phyloP scores from a whole-genome alignment of 1,284 basidiomycete species.

The Cutaneotrichosporon mucoides region DNA sequence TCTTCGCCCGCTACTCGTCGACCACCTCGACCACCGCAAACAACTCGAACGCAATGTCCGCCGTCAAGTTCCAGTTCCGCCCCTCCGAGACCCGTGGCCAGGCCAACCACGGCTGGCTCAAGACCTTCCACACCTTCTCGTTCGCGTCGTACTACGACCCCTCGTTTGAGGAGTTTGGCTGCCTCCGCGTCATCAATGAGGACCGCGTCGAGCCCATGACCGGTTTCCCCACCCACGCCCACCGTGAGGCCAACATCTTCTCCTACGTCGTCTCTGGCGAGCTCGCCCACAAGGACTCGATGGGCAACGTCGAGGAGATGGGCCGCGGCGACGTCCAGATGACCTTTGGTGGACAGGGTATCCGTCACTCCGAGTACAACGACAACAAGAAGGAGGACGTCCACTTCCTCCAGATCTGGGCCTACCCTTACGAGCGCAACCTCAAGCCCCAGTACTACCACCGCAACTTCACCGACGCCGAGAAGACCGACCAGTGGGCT shows the following conservation, averaged over 20 bases:
- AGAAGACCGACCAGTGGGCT: constrained; percentile 67
- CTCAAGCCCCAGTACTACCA: constrained; percentile 75
- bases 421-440: constrained; percentile 58
- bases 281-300: constrained; percentile 64
- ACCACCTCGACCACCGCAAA: not conserved
- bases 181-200: constrained; percentile 60
- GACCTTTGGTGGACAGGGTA: constrained; percentile 68
- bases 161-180: constrained; percentile 43
- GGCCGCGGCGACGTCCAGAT: constrained; percentile 84
- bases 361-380: constrained; percentile 58
- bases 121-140: constrained; percentile 76
- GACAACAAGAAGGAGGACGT: constrained; percentile 57
- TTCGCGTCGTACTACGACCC: constrained; percentile 69
- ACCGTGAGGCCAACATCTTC: constrained; percentile 88
- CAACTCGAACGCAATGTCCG: not conserved
- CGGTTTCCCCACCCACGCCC: constrained; percentile 81
- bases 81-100: constrained; percentile 66
- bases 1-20: constrained; percentile 1
- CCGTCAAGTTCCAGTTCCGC: constrained; percentile 44
- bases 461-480: constrained; percentile 74
- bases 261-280: constrained; percentile 61
- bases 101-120: constrained; percentile 83
- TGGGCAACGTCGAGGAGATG: constrained; percentile 84
- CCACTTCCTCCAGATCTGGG: constrained; percentile 83
- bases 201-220: constrained; percentile 52